phyloP scores from a whole-genome alignment of 2,329 filamentous ascomycete species.

The Botrytis porri region DNA sequence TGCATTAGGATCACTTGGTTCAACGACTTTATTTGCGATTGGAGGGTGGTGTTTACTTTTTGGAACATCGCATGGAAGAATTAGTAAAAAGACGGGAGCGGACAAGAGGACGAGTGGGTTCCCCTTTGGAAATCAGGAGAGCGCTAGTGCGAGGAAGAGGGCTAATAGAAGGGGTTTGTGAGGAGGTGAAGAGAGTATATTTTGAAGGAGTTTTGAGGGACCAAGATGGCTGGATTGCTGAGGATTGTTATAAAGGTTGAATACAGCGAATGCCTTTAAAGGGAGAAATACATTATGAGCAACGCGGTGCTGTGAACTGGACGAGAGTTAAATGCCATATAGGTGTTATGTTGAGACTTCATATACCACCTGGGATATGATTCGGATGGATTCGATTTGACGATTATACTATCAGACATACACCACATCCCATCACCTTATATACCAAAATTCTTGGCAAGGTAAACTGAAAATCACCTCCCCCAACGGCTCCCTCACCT shows the following conservation, averaged over 20 bases:
- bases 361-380: background rate
- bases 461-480: background rate
- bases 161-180: conserved; percentile 14
- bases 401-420: background rate
- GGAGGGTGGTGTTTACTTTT: conserved; percentile 56
- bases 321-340: background rate
- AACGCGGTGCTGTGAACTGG: background rate
- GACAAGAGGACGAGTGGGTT: conserved; percentile 66
- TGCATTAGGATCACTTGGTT: conserved; percentile 50
- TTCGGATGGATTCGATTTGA: background rate
- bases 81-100: conserved; percentile 61
- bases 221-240: background rate
- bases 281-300: background rate
- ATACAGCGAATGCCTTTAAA: background rate
- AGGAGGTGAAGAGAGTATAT: background rate
- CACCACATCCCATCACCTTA: background rate
- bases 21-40: conserved; percentile 49
- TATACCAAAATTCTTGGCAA: too few species aligned
- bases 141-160: conserved; percentile 35
- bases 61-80: conserved; percentile 51
- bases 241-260: background rate
- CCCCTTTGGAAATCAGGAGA: conserved; percentile 59
- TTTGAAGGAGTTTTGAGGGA: background rate
- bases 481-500: background rate
- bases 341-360: background rate